Conservation (phyloP, 2,329 filamentous ascomycete genomes). For the Stemphylium beticola region DNA sequence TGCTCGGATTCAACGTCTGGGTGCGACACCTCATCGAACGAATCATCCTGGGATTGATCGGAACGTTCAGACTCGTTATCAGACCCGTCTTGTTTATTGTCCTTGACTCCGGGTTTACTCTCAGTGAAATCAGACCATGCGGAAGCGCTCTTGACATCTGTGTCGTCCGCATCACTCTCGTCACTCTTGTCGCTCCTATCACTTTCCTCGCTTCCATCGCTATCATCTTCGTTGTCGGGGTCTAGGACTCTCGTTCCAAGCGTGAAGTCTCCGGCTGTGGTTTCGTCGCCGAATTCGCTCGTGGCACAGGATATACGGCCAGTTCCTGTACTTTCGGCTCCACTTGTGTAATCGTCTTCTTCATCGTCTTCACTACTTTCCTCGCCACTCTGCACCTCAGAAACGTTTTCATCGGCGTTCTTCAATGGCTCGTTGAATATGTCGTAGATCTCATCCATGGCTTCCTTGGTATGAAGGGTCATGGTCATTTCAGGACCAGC, state of each 20-base stretch:
- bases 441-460: slow-evolving; percentile 96
- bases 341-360: slow-evolving; percentile 73
- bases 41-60: slow-evolving; percentile 44
- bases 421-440: slow-evolving; percentile 90
- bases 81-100: slow-evolving; percentile 39
- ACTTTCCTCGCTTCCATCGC: neutral
- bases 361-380: slow-evolving; percentile 70
- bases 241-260: slow-evolving; percentile 47
- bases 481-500: slow-evolving; percentile 84
- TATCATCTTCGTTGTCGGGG: slow-evolving; percentile 40
- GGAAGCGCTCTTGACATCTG: slow-evolving; percentile 61
- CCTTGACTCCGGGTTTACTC: slow-evolving; percentile 70
- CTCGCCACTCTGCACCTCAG: slow-evolving; percentile 68
- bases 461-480: slow-evolving; percentile 94
- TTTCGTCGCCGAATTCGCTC: slow-evolving; percentile 71
- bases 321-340: slow-evolving; percentile 81
- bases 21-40: slow-evolving; percentile 42
- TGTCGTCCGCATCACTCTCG: slow-evolving; percentile 45
- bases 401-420: slow-evolving; percentile 52
- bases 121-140: slow-evolving; percentile 90
- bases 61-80: slow-evolving; percentile 46
- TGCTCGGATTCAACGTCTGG: slow-evolving; percentile 36
- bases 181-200: slow-evolving; percentile 9
- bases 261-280: slow-evolving; percentile 58
- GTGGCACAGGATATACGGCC: slow-evolving; percentile 69